phyloP scores from a whole-genome alignment of 2,329 filamentous ascomycete species.

The Parastagonospora nodorum region DNA sequence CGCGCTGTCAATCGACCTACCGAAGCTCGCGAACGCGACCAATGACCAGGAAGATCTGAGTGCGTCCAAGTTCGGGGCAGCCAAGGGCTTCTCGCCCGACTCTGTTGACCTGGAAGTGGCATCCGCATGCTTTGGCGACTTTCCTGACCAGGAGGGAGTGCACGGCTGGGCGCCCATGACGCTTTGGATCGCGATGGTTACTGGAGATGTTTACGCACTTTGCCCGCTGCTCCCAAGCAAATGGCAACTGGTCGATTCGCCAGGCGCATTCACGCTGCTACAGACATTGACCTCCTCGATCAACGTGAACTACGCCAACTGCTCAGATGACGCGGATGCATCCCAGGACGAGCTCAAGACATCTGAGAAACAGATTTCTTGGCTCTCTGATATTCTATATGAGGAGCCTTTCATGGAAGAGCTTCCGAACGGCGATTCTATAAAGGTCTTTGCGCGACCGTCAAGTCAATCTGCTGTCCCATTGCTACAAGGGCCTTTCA shows the following conservation, averaged over 20 bases:
- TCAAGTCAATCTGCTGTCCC: slow-evolving; percentile 60
- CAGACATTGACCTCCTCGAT: slow-evolving; percentile 83
- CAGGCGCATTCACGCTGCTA: slow-evolving; percentile 67
- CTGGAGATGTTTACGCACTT: slow-evolving; percentile 90
- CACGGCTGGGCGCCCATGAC: slow-evolving; percentile 91
- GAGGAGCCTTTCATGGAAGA: slow-evolving; percentile 56
- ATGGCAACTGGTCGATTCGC: slow-evolving; percentile 66
- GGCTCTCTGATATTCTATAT: slow-evolving; percentile 55
- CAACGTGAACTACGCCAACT: slow-evolving; percentile 64
- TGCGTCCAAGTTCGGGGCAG: slow-evolving; percentile 73
- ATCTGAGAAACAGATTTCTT: slow-evolving; percentile 62
- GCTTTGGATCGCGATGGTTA: slow-evolving; percentile 92
- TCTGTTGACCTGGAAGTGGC: slow-evolving; percentile 93
- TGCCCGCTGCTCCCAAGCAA: slow-evolving; percentile 86
- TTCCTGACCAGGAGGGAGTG: slow-evolving; percentile 59
- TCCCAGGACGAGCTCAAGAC: slow-evolving; percentile 50
- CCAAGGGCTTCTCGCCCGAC: slow-evolving; percentile 85
- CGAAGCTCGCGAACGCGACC: slow-evolving; percentile 84
- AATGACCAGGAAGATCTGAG: slow-evolving; percentile 82
- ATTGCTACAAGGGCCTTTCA: slow-evolving; percentile 66
- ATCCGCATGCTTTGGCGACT: slow-evolving; percentile 85
- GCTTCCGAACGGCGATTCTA: slow-evolving; percentile 46
- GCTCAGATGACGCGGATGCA: slow-evolving; percentile 40
- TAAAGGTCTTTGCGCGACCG: slow-evolving; percentile 63
- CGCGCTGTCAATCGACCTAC: slow-evolving; percentile 81